Evolutionary conservation across 805 yeast genomes (phyloP).

Genomic region (Cyberlindnera samutprakarnensis): DNA sequence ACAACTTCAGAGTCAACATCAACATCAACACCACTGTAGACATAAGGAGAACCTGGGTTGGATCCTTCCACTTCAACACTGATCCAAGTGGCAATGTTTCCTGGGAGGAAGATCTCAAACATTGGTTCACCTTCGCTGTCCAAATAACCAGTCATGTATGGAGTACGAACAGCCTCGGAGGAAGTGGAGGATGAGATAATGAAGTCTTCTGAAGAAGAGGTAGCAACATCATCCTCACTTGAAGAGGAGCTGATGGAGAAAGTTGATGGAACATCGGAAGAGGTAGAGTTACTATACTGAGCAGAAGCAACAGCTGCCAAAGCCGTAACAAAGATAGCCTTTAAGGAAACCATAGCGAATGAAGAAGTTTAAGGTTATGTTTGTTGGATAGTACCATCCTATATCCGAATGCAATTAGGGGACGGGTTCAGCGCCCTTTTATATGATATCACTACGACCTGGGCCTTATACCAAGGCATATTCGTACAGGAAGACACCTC

Average conservation of each 20-base stretch:
- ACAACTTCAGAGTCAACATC: conserved; percentile 33
- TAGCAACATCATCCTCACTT: conserved; percentile 1
- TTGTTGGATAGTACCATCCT: no score
- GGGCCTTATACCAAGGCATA: no score
- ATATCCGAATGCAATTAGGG: no score
- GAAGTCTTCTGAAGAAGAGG: conserved; percentile 11
- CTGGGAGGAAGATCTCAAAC: conserved; percentile 35
- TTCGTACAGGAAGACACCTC: no score
- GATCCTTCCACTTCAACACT: conserved; percentile 49
- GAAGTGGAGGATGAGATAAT: conserved; percentile 16
- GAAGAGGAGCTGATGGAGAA: background rate
- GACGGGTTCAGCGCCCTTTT: no score
- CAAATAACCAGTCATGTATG: conserved; percentile 22
- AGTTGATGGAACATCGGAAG: background rate
- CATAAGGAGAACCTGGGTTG: conserved; percentile 33
- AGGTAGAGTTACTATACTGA: conserved; percentile 13
- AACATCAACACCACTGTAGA: conserved; percentile 25
- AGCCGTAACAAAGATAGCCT: conserved; percentile 9
- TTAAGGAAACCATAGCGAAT: conserved; percentile 4
- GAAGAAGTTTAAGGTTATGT: background rate
- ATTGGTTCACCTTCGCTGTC: conserved; percentile 32
- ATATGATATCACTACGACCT: no score
- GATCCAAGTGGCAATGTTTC: conserved; percentile 51
- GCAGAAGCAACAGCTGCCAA: conserved; percentile 13
- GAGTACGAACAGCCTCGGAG: conserved; percentile 11